phyloP scores from a whole-genome alignment of 306 rosid genomes.

The Fagus crenata region DNA sequence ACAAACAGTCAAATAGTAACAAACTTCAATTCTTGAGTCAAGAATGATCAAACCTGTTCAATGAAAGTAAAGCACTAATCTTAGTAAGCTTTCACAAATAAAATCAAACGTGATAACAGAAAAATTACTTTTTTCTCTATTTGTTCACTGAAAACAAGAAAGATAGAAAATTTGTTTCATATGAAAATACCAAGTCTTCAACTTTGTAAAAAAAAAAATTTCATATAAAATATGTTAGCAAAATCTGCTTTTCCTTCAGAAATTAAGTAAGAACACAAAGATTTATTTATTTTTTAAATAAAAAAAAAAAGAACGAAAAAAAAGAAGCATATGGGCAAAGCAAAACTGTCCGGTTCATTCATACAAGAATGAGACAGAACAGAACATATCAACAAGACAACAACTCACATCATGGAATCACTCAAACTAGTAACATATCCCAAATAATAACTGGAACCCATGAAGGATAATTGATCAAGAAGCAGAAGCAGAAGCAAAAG shows the following conservation, averaged over 20 bases:
- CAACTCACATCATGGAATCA: constrained; percentile 6
- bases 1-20: neutral
- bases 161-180: neutral
- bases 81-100: neutral
- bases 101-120: neutral
- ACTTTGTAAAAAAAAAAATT: neutral
- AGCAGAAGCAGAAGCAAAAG: neutral
- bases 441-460: neutral
- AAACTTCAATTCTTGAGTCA: constrained; percentile 3
- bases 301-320: neutral
- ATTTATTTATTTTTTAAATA: too few relatives aligned
- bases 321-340: neutral
- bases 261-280: neutral
- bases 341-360: neutral
- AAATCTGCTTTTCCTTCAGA: neutral
- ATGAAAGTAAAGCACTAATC: neutral
- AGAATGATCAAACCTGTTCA: constrained; percentile 14
- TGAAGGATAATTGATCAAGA: neutral
- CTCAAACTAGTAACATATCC: neutral
- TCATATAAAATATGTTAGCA: too few relatives aligned
- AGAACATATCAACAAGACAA: neutral
- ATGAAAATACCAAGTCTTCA: neutral
- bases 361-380: neutral
- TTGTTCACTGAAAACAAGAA: neutral
- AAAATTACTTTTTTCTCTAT: neutral